Evolutionary conservation across 2,329 filamentous ascomycete species (phyloP).

Genomic region (Cladosporium sphaerospermum): DNA sequence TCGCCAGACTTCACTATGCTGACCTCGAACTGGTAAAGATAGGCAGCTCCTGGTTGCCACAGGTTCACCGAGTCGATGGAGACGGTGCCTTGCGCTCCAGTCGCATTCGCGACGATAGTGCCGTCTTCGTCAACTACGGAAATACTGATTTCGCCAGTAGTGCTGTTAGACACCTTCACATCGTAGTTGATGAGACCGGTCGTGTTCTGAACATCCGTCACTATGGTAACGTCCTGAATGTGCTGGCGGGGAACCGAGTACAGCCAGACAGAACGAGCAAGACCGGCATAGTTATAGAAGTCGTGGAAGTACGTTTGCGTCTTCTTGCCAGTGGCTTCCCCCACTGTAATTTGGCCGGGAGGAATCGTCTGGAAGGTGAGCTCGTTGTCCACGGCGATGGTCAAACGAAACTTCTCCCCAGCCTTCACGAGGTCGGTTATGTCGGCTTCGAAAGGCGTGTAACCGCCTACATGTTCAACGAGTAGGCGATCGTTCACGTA

Average conservation of each 20-base stretch:
- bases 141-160: neutral
- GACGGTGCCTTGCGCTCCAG: neutral
- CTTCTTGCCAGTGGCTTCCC: neutral
- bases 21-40: constrained; percentile 2
- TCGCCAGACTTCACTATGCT: neutral
- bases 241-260: constrained; percentile 9
- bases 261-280: constrained; percentile 9
- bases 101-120: neutral
- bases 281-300: constrained; percentile 10
- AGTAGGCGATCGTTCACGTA: constrained; percentile 6
- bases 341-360: neutral
- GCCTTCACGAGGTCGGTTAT: neutral
- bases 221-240: constrained; percentile 3
- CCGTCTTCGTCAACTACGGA: constrained; percentile 3
- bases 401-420: constrained; percentile 5
- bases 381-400: constrained; percentile 9
- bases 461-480: constrained; percentile 4
- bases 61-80: neutral
- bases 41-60: constrained; percentile 8
- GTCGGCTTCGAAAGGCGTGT: constrained; percentile 7
- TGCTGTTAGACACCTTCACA: neutral
- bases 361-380: constrained; percentile 5
- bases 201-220: constrained; percentile 1
- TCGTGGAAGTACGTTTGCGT: constrained; percentile 6
- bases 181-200: constrained; percentile 9